Base-by-base conservation (phyloP, 2,329 filamentous ascomycete genomes). In the Pseudogymnoascus sp. region DNA sequence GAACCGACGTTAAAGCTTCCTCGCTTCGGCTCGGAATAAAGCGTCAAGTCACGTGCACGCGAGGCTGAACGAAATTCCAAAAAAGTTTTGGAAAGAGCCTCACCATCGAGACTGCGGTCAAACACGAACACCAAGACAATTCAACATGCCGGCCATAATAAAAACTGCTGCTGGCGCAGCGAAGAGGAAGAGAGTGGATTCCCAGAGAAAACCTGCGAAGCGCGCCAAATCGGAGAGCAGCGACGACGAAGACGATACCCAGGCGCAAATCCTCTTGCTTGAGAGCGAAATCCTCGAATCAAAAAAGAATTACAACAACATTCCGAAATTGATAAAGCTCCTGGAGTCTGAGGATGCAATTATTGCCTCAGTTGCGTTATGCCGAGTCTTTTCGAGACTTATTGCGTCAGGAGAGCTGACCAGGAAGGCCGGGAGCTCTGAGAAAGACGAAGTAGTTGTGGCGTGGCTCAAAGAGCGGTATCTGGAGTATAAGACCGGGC, bases 241-340 rank as follows among this genome's bases (percentile, higher is more conserved):
- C 66, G 79, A 80, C 62, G 74, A 75, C 44, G 72, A 75, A 64
- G 77, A 82, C 66, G 82, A 86, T 71, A 74, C 79, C 53, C 83
- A 88, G 72, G 81, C 83, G 63, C 83, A 85, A 67, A 90, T 96
- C 65, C 77, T 93, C 44, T 78, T 85, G 62, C 82, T 97, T 63
- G 93, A 97, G 77, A 81, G 85, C 67, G 87, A 90, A 64, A 92
- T 97, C 63, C 77, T 92, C 66, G 87, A 95, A 75, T 96, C 92
- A 60, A 89, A 87, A 72, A 91, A 92, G 75, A 85, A 96, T 76
- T 96, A 96, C 81, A 96, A 96, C 79, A 91, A 96, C 73, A 93
- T 97, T 71, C 82, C 85, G 7, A 84, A 82, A 10, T 78, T 97
- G 38, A 79, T 96, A 53, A 81, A 82, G 44, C 82, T 86, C 70